Base-by-base conservation (phyloP, 805 yeast species). In the Pichia phayaonensis region DNA sequence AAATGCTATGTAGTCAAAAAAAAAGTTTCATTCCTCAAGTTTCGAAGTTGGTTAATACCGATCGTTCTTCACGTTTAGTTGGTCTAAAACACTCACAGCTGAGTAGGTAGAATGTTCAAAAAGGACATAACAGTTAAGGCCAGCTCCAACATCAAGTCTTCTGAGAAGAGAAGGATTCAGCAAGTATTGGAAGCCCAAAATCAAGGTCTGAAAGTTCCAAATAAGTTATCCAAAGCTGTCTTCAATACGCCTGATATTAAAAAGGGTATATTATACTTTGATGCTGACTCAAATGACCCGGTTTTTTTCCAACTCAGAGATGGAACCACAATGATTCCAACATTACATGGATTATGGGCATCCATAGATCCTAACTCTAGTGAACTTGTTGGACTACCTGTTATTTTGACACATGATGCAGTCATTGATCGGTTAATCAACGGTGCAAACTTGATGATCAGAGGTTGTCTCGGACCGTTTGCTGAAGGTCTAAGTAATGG, bases 391-490 rank as follows among this genome's bases (percentile, higher is more conserved):
- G 34, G 39, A 11, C 56, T 89, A 22, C 96, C 96, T 0, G 62
- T 75, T 0, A 78, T 90, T 3, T 67, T 71, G 51, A 90, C 97
- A 0, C 90, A 87, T 61, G 77, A 78, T 13, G 79, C 75, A 56
- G 96, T 92, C 2, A 73, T 92, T 18, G 83, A 77, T 45, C 78
- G 80, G 13, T 67, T 90, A n/a, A 68, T 73, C 31, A 79, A 79
- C 51, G 97, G 97, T 13, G 97, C 98, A 0, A 77, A 86, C 58
- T 66, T 86, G 54, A 85, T 86, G 90, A 70, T 84, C 34, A 86
- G 90, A 3, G 95, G 95, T 0, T 75, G 81, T 6, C 61, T 75
- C 5, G 78, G 80, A 0, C 83, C 83, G 2, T 82, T 85, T 58
- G 86, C 83, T 45, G 42, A 56, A 0, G 57, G 74, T 5, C 71